phyloP scores from a whole-genome alignment of 768 basidiomycete genomes.

The Collybia mongolica region DNA sequence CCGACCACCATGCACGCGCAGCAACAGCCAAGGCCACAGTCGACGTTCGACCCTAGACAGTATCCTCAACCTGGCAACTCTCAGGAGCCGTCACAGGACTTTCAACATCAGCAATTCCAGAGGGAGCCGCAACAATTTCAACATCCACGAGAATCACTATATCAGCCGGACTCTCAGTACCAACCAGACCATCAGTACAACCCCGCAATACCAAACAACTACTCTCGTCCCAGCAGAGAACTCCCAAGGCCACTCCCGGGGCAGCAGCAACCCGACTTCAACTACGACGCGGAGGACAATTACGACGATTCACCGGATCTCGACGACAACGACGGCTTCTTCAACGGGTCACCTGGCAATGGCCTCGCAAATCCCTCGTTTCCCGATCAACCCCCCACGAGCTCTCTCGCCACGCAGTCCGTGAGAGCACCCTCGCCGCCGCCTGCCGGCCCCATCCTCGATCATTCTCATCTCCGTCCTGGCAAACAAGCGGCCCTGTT shows the following conservation, averaged over 20 bases:
- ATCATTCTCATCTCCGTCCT: constrained; percentile 90
- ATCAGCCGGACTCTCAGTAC: constrained; percentile 7
- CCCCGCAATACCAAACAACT: constrained; percentile 5
- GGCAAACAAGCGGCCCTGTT: constrained; percentile 92
- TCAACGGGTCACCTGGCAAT: constrained; percentile 14
- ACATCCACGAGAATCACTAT: constrained; percentile 2
- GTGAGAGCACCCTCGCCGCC: constrained; percentile 68
- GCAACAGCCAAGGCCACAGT: constrained; percentile 11
- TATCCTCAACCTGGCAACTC: neutral
- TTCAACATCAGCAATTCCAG: constrained; percentile 8
- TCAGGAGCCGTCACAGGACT: constrained; percentile 6
- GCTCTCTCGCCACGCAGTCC: constrained; percentile 51
- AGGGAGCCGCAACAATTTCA: constrained; percentile 1
- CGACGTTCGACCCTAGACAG: constrained; percentile 8
- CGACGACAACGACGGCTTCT: constrained; percentile 22
- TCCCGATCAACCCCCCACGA: constrained; percentile 23
- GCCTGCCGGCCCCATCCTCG: constrained; percentile 68
- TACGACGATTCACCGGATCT: constrained; percentile 14
- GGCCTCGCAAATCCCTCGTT: constrained; percentile 9
- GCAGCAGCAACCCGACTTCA: neutral
- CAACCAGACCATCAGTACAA: constrained; percentile 9
- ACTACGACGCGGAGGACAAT: constrained; percentile 17
- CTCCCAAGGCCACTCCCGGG: constrained; percentile 1
- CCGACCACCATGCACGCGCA: constrained; percentile 16
- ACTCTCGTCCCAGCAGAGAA: constrained; percentile 7